Conservation (phyloP, 306 rosid species). For the Albizia julibrissin region DNA sequence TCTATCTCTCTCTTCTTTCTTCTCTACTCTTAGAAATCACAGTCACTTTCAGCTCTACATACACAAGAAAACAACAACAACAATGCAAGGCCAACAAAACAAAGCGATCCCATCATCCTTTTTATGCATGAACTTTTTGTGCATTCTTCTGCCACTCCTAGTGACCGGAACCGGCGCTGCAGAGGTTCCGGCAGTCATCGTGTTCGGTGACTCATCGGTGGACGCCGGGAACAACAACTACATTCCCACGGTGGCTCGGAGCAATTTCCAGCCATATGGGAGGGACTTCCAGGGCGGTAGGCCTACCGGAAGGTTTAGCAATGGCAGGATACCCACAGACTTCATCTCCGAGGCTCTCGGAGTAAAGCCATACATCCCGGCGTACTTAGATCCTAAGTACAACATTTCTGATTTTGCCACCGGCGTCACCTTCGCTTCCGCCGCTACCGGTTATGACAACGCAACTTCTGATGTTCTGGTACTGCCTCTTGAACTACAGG, state of each 20-base stretch:
- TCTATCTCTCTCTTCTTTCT: background rate
- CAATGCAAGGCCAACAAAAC: constrained; percentile 11
- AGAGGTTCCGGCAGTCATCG: constrained; percentile 68
- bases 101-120: background rate
- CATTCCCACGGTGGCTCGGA: constrained; percentile 77
- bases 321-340: constrained; percentile 80
- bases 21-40: background rate
- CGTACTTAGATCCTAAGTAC: constrained; percentile 81
- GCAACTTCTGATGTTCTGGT: constrained; percentile 83
- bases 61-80: background rate
- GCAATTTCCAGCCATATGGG: constrained; percentile 86
- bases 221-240: constrained; percentile 95
- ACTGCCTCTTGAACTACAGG: background rate
- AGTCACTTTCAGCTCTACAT: background rate
- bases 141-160: constrained; percentile 28
- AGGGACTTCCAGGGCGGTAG: constrained; percentile 77
- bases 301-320: constrained; percentile 85
- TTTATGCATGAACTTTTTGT: constrained; percentile 28
- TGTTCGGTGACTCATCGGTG: constrained; percentile 89
- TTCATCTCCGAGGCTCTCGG: constrained; percentile 73
- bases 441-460: constrained; percentile 90
- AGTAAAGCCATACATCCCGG: constrained; percentile 57
- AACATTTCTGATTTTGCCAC: constrained; percentile 76
- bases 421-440: constrained; percentile 90
- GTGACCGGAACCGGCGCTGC: constrained; percentile 14